Evolutionary conservation across 768 basidiomycete species (phyloP), one percentile per base, ranked within the genome.

Genomic region (Rhodosporidiobolus sp.): DNA sequence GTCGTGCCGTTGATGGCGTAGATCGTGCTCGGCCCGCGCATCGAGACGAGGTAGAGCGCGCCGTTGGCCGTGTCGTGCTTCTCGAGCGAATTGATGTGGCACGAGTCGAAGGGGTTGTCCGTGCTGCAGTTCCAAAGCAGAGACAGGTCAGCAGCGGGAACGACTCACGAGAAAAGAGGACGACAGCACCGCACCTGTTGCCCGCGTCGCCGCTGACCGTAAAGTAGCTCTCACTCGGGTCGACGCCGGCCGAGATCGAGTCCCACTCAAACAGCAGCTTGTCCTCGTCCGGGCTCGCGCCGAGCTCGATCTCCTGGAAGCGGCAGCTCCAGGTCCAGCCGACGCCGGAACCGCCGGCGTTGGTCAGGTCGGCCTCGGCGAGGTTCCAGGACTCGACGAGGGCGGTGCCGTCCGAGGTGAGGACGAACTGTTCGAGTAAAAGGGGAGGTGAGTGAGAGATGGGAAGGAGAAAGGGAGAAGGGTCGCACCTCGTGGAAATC

Each of bases 61-160:
- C 38, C 38, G 65, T 78, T 77, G n/a, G 75, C 78, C 12, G 54
- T 43, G 19, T 34, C 43, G 52, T 76, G 74, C 65, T 79, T 79
- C 9, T 79, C 77, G 34, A 78, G 52, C 30, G 77, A 74, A 70
- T 80, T 80, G 69, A 80, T 75, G 65, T 80, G 79, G 58, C 78
- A 78, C 52, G 26, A 35, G 48, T 69, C 45, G 50, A 52, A 54
- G 45, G 45, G 30, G 67, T 63, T n/a, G 67, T 66, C 26, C 70
- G 50, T 20, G 55, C 55, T 57, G 12, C 30, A 14, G 16, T 9
- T 12, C 16, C 16, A 30, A 57, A 30, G 24, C 12, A 32, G 16
- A 10, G 55, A 30, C 8, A 8, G 34, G 22, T 22, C 28, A 17
- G 28, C 20, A 38, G 4, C 6, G 32, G n/a, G 3, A 43, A 35